phyloP scores from a whole-genome alignment of 2,329 filamentous ascomycete genomes.

The Fusarium piperis region DNA sequence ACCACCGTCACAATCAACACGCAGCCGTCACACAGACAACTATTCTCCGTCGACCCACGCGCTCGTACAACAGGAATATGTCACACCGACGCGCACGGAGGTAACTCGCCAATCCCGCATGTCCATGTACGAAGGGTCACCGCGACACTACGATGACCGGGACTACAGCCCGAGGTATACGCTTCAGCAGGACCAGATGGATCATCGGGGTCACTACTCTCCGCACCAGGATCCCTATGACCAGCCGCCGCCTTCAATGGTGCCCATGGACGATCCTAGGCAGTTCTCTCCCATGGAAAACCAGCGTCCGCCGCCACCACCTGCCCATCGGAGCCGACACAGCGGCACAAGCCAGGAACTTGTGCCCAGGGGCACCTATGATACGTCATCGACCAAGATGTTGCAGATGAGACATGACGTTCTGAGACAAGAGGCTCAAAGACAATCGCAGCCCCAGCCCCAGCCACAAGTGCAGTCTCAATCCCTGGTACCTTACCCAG shows the following conservation, averaged over 20 bases:
- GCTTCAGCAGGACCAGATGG: conserved; percentile 51
- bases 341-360: conserved; percentile 57
- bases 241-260: conserved; percentile 17
- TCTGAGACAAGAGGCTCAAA: conserved; percentile 65
- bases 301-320: conserved; percentile 65
- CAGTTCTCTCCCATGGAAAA: conserved; percentile 52
- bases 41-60: conserved; percentile 48
- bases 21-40: conserved; percentile 49
- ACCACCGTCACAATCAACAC: conserved; percentile 48
- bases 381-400: conserved; percentile 54
- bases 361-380: conserved; percentile 52
- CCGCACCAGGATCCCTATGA: conserved; percentile 48
- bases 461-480: conserved; percentile 36
- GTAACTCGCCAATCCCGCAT: conserved; percentile 45
- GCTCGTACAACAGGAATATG: conserved; percentile 30
- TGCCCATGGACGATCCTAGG: conserved; percentile 44
- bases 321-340: conserved; percentile 61
- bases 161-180: conserved; percentile 47
- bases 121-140: conserved; percentile 48
- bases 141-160: conserved; percentile 50
- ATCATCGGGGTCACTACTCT: conserved; percentile 49
- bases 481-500: conserved; percentile 61
- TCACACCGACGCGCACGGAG: conserved; percentile 35
- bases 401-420: conserved; percentile 67
- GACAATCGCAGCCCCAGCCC: conserved; percentile 33